phyloP scores from a whole-genome alignment of 306 rosid genomes.

The Comarum palustre region DNA sequence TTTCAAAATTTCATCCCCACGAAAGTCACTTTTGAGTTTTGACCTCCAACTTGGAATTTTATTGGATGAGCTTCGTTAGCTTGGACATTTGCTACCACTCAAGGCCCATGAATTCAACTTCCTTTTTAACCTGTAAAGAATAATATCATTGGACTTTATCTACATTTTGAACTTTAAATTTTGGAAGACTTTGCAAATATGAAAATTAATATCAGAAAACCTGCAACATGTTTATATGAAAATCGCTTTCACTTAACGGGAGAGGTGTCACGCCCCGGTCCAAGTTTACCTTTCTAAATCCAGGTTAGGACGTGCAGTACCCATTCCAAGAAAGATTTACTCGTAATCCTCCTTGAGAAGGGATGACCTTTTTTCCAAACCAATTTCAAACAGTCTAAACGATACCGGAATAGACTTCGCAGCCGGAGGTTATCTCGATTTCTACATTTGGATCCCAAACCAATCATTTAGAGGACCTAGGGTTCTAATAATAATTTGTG shows the following conservation, averaged over 20 bases:
- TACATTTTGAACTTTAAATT: neutral
- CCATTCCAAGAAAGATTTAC: too few species aligned
- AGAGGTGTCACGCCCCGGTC: too few species aligned
- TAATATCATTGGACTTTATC: neutral
- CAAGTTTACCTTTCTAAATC: too few species aligned
- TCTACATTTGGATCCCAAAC: too few species aligned
- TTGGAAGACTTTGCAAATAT: neutral
- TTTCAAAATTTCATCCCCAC: neutral
- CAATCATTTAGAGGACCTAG: too few species aligned
- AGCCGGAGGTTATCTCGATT: too few species aligned
- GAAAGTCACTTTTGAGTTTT: neutral
- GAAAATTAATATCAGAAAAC: neutral
- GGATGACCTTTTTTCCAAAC: too few species aligned
- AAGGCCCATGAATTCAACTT: neutral
- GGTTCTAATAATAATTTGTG: too few species aligned
- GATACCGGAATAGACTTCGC: too few species aligned
- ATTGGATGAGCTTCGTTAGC: neutral
- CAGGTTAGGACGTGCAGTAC: too few species aligned
- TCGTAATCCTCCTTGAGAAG: too few species aligned
- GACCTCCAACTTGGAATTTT: neutral
- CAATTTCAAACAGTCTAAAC: too few species aligned
- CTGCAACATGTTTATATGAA: neutral
- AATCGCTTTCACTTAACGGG: neutral
- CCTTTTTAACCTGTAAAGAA: neutral
- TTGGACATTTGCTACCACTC: neutral